Percentiles rank a stretch among this genome's conserved stretches.
Evolutionary conservation across 2,329 filamentous ascomycete species (phyloP).

Genomic region (Mariannaea sp.): DNA sequence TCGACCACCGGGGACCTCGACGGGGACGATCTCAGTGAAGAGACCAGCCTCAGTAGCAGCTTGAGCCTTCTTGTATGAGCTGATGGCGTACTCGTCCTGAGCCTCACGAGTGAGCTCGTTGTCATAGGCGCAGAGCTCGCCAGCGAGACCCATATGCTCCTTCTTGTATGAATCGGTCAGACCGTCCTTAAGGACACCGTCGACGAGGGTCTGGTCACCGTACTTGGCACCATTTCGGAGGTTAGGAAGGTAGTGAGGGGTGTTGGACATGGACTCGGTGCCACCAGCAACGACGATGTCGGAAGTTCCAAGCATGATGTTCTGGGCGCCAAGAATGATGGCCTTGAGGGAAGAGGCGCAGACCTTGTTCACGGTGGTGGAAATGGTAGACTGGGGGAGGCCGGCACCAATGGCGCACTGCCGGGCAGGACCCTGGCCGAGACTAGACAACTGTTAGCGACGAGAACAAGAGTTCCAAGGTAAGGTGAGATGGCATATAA

Average conservation of each 20-base stretch:
- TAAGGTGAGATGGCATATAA: background rate
- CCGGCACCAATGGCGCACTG: conserved; percentile 92
- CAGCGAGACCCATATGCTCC: conserved; percentile 95
- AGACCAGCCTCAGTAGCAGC: conserved; percentile 79
- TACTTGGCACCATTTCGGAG: conserved; percentile 91
- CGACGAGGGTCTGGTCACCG: conserved; percentile 85
- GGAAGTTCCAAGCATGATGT: conserved; percentile 95
- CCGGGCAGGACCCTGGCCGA: conserved; percentile 94
- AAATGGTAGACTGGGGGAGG: conserved; percentile 76
- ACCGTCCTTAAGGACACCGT: conserved; percentile 93
- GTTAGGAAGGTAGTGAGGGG: conserved; percentile 90
- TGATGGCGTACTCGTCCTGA: conserved; percentile 96
- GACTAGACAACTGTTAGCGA: conserved; percentile 57
- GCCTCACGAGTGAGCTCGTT: conserved; percentile 80
- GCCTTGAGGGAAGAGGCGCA: conserved; percentile 96
- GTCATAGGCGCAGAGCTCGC: conserved; percentile 88
- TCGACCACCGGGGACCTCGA: conserved; percentile 85
- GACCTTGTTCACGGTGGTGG: conserved; percentile 98
- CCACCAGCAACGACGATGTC: conserved; percentile 92
- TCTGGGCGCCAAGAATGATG: conserved; percentile 91
- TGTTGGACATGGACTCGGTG: conserved; percentile 98
- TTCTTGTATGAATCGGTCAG: conserved; percentile 94
- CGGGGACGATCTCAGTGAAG: conserved; percentile 88
- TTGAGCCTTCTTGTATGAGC: conserved; percentile 92
- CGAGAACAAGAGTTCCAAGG: conserved; percentile 4